phyloP scores from a whole-genome alignment of 1,139 yeast species.

The Suhomyces panamericanus region DNA sequence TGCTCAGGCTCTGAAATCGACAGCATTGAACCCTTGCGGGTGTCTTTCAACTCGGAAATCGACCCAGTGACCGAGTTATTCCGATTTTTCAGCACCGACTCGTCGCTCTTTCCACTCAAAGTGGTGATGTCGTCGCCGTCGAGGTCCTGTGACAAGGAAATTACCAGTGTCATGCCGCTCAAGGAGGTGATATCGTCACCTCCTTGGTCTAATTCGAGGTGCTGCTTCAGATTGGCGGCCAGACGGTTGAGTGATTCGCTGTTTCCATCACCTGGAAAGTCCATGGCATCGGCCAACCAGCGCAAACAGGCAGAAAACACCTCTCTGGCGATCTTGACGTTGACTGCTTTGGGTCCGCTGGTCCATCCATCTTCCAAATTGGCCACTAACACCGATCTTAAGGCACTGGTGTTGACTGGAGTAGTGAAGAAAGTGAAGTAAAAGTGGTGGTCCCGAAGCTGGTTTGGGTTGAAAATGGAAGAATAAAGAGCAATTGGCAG shows the following conservation, averaged over 20 bases:
- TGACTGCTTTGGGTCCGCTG: conserved; percentile 9
- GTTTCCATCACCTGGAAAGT: conserved; percentile 9
- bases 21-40: not conserved
- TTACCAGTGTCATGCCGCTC: conserved; percentile 16
- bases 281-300: conserved; percentile 22
- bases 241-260: not conserved
- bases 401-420: conserved; percentile 27
- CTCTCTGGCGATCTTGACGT: conserved; percentile 18
- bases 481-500: conserved; percentile 24
- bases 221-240: not conserved
- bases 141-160: conserved; percentile 11
- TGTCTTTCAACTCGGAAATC: not conserved
- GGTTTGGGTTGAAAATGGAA: conserved; percentile 25
- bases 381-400: conserved; percentile 25
- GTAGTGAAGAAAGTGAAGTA: conserved; percentile 18
- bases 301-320: conserved; percentile 24
- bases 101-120: conserved; percentile 16
- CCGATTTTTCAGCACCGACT: not conserved
- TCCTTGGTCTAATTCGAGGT: conserved; percentile 18
- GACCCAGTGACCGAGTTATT: not conserved
- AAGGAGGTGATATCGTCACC: conserved; percentile 28
- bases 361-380: conserved; percentile 21
- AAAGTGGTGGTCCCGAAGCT: conserved; percentile 18
- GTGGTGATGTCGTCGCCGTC: conserved; percentile 37
- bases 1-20: not conserved